Evolutionary conservation across 805 yeast species (phyloP).

Genomic region (Lipomyces sp.): DNA sequence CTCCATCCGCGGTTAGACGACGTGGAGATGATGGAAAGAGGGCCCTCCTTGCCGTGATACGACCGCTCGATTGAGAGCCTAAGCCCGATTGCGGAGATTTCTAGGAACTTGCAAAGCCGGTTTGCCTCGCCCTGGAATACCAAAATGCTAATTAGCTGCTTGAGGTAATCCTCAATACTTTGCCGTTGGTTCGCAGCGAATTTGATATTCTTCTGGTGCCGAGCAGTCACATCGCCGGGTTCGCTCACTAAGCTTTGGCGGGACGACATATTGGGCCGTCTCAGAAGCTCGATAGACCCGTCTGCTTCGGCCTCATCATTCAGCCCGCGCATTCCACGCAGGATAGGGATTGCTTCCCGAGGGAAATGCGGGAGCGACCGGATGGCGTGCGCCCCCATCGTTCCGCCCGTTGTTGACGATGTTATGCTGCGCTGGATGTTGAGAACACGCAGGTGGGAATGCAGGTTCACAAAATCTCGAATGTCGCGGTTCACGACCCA

Average conservation of each 20-base stretch:
- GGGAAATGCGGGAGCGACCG: conserved; percentile 44
- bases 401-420: conserved; percentile 14
- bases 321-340: conserved; percentile 17
- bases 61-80: conserved; percentile 77
- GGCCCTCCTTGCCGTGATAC: conserved; percentile 86
- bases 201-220: conserved; percentile 9
- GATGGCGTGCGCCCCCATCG: conserved; percentile 6
- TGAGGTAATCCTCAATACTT: conserved; percentile 63
- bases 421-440: conserved; percentile 36
- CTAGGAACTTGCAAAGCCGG: conserved; percentile 79
- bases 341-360: conserved; percentile 29
- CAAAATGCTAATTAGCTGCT: conserved; percentile 54
- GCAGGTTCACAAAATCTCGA: conserved; percentile 68
- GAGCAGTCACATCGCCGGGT: neutral
- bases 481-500: conserved; percentile 78
- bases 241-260: conserved; percentile 8
- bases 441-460: conserved; percentile 60
- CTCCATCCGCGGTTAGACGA: conserved; percentile 94
- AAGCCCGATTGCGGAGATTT: conserved; percentile 83
- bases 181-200: conserved; percentile 32
- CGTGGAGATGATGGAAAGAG: conserved; percentile 70
- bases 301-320: neutral
- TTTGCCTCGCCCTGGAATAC: conserved; percentile 78
- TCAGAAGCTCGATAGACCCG: neutral
- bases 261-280: neutral